A percentile compares a stretch with the other conserved stretches of the same genome.
phyloP scores from a whole-genome alignment of 495 filamentous ascomycete species.

The Penicillium turbatum region DNA sequence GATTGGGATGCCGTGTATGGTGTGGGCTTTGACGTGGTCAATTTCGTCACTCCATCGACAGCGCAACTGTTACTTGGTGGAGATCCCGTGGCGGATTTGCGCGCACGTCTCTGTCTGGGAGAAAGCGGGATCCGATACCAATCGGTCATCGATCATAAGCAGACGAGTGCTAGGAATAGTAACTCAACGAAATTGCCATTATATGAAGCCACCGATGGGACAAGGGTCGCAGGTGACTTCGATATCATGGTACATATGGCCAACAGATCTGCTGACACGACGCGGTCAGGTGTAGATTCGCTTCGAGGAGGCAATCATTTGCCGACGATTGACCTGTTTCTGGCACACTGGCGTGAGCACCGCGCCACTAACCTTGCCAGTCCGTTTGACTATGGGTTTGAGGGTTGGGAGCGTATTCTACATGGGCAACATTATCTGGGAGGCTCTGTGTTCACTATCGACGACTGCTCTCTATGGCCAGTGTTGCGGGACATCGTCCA shows the following conservation, averaged over 20 bases:
- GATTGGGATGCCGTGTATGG: constrained; percentile 81
- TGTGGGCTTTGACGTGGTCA: constrained; percentile 79
- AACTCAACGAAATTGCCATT: constrained; percentile 12
- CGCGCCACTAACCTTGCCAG: constrained; percentile 10
- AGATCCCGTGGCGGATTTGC: constrained; percentile 52
- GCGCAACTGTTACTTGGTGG: constrained; percentile 50
- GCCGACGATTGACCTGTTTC: constrained; percentile 30
- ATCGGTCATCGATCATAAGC: constrained; percentile 13
- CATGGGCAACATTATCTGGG: constrained; percentile 52
- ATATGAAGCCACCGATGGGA: constrained; percentile 29
- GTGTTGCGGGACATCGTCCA: constrained; percentile 57
- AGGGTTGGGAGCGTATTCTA: constrained; percentile 48
- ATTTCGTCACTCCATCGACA: constrained; percentile 54
- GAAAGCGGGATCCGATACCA: constrained; percentile 57
- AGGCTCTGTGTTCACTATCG: constrained; percentile 52
- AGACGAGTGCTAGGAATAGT: not conserved
- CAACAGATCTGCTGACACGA: constrained; percentile 17
- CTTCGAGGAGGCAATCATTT: constrained; percentile 33
- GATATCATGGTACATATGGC: constrained; percentile 32
- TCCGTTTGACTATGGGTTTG: constrained; percentile 21
- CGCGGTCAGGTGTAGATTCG: constrained; percentile 30
- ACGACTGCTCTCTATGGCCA: constrained; percentile 71
- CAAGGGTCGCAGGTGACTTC: constrained; percentile 30
- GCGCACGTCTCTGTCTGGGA: constrained; percentile 53
- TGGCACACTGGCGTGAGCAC: constrained; percentile 31